phyloP scores from a whole-genome alignment of 352 stramenopile species.

The Globisporangium parvum region DNA sequence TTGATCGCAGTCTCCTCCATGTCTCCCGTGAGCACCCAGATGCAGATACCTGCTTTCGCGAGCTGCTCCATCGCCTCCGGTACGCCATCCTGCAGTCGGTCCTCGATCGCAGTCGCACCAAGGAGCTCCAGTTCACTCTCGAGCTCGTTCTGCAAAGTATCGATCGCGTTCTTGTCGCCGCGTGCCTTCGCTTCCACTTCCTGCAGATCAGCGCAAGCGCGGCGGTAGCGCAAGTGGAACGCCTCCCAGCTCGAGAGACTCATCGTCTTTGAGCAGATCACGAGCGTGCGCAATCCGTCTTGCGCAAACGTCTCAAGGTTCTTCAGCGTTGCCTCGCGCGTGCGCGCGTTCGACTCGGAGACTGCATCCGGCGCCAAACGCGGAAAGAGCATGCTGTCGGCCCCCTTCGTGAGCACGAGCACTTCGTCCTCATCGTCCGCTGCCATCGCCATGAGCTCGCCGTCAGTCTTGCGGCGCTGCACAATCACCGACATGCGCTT shows the following conservation, averaged over 20 bases:
- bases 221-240: slow-evolving; percentile 67
- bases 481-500: slow-evolving; percentile 88
- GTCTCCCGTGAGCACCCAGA: slow-evolving; percentile 87
- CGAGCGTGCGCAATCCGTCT: slow-evolving; percentile 84
- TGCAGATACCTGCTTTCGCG: slow-evolving; percentile 66
- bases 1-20: slow-evolving; percentile 90
- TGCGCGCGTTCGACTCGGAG: slow-evolving; percentile 32
- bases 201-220: slow-evolving; percentile 45
- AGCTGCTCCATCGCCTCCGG: slow-evolving; percentile 76
- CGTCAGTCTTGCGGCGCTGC: slow-evolving; percentile 56
- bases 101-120: slow-evolving; percentile 83
- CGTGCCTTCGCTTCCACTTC: slow-evolving; percentile 67
- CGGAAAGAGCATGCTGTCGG: slow-evolving; percentile 84
- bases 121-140: slow-evolving; percentile 74
- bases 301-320: slow-evolving; percentile 82
- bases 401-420: slow-evolving; percentile 72
- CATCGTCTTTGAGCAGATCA: slow-evolving; percentile 73
- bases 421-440: slow-evolving; percentile 71
- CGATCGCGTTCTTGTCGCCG: slow-evolving; percentile 57
- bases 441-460: slow-evolving; percentile 62
- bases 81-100: slow-evolving; percentile 78
- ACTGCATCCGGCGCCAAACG: slow-evolving; percentile 30
- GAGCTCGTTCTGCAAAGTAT: slow-evolving; percentile 68
- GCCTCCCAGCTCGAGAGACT: slow-evolving; percentile 45
- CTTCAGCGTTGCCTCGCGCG: slow-evolving; percentile 39